phyloP scores from a whole-genome alignment of 1,284 basidiomycete species.

The Caloboletus inedulis region DNA sequence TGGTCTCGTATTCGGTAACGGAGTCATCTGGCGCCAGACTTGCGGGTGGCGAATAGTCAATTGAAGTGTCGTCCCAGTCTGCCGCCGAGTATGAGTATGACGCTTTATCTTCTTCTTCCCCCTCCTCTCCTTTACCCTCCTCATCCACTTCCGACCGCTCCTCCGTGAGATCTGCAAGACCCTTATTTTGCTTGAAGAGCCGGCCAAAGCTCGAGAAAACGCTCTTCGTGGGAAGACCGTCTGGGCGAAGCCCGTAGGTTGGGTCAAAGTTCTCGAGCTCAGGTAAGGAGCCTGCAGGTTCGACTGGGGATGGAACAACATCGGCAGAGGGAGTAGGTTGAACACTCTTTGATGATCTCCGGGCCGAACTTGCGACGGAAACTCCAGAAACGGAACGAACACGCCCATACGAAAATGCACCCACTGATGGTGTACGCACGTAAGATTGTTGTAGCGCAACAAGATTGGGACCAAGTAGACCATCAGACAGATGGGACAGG shows the following conservation, averaged over 20 bases:
- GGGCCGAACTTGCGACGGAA: slow-evolving; percentile 37
- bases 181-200: slow-evolving; percentile 64
- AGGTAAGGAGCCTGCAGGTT: slow-evolving; percentile 50
- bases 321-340: slow-evolving; percentile 24
- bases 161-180: slow-evolving; percentile 77
- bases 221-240: slow-evolving; percentile 77
- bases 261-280: slow-evolving; percentile 93
- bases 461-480: slow-evolving; percentile 9
- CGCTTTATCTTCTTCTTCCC: slow-evolving; percentile 38
- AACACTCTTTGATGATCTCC: slow-evolving; percentile 20
- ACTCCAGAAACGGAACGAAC: slow-evolving; percentile 31
- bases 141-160: slow-evolving; percentile 53
- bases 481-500: slow-evolving; percentile 16
- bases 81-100: slow-evolving; percentile 52
- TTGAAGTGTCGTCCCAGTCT: slow-evolving; percentile 61
- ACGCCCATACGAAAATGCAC: slow-evolving; percentile 20
- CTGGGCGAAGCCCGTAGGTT: slow-evolving; percentile 94
- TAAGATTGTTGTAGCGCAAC: slow-evolving; percentile 13
- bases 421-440: slow-evolving; percentile 21
- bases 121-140: slow-evolving; percentile 40
- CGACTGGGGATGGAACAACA: slow-evolving; percentile 28
- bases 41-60: slow-evolving; percentile 36
- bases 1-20: slow-evolving; percentile 60
- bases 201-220: slow-evolving; percentile 70
- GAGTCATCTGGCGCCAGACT: slow-evolving; percentile 31